phyloP scores from a whole-genome alignment of 2,329 filamentous ascomycete species.

The Aspergillus oerlinghausenensis region DNA sequence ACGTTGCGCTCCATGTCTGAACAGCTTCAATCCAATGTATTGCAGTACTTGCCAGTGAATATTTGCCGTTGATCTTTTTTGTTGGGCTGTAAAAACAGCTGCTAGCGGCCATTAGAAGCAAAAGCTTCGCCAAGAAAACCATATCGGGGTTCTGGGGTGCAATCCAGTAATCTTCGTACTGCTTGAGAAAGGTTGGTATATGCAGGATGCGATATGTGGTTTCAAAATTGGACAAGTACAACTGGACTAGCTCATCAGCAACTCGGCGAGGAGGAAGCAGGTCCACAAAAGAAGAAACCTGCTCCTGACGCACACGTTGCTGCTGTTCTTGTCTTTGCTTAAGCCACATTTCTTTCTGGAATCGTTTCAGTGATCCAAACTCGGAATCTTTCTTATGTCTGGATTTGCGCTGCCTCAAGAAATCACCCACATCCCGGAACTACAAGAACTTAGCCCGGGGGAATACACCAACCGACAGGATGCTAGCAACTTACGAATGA shows the following conservation, averaged over 20 bases:
- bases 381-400: constrained; percentile 20
- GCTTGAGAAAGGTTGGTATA: constrained; percentile 51
- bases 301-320: constrained; percentile 26
- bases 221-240: constrained; percentile 55
- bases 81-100: constrained; percentile 38
- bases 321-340: constrained; percentile 27
- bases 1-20: constrained; percentile 31
- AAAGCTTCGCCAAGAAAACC: constrained; percentile 45
- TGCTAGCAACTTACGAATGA: constrained; percentile 24
- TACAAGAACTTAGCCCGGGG: constrained; percentile 7
- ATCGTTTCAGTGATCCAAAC: constrained; percentile 24
- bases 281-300: constrained; percentile 25
- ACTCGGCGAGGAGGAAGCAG: constrained; percentile 43
- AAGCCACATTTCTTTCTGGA: constrained; percentile 25
- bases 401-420: constrained; percentile 19
- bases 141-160: constrained; percentile 37
- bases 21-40: constrained; percentile 38
- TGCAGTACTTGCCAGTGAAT: constrained; percentile 45
- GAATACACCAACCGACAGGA: neutral
- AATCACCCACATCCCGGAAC: constrained; percentile 27
- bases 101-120: constrained; percentile 39
- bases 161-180: constrained; percentile 54
- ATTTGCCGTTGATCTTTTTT: constrained; percentile 17
- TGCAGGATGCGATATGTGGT: constrained; percentile 56
- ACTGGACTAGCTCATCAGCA: constrained; percentile 49